Conservation (phyloP, 768 basidiomycete genomes). For the Mycena polygramma region DNA sequence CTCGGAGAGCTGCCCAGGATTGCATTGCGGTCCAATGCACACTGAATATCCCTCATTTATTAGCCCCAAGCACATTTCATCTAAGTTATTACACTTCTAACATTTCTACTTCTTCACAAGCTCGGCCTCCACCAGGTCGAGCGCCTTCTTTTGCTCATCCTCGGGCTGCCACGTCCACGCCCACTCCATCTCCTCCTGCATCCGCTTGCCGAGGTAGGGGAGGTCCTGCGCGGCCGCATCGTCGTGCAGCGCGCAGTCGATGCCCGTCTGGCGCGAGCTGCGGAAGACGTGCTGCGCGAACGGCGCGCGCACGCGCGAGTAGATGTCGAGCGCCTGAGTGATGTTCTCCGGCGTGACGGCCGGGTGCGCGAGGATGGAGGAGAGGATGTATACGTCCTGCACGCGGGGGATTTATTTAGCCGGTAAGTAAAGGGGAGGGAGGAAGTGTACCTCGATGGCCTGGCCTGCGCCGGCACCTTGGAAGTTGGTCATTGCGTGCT, state of each 20-base stretch:
- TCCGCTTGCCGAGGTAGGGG: neutral
- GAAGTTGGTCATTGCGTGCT: constrained; percentile 25
- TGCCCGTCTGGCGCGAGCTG: neutral
- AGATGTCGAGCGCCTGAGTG: constrained; percentile 19
- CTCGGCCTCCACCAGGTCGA: neutral
- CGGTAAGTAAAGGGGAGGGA: constrained; percentile 7
- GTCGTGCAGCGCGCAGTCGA: constrained; percentile 7
- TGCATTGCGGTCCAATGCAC: too few species aligned
- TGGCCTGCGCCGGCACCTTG: constrained; percentile 24
- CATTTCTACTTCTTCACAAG: too few species aligned
- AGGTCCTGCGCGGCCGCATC: neutral
- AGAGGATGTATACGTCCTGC: constrained; percentile 24
- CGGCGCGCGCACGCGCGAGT: constrained; percentile 21
- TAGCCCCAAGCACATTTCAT: too few species aligned
- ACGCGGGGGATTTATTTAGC: constrained; percentile 6
- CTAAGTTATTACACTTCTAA: too few species aligned
- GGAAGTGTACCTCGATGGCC: constrained; percentile 23
- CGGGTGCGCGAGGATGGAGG: constrained; percentile 20
- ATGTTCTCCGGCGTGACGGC: constrained; percentile 7
- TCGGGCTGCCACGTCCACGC: constrained; percentile 4
- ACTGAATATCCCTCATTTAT: too few species aligned
- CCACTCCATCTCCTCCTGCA: constrained; percentile 11
- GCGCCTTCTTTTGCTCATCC: constrained; percentile 6
- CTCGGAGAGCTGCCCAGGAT: too few species aligned
- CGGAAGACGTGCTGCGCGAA: neutral